Base-by-base conservation (phyloP, 148 eudicot genomes). In the Rhododendron henanense region DNA sequence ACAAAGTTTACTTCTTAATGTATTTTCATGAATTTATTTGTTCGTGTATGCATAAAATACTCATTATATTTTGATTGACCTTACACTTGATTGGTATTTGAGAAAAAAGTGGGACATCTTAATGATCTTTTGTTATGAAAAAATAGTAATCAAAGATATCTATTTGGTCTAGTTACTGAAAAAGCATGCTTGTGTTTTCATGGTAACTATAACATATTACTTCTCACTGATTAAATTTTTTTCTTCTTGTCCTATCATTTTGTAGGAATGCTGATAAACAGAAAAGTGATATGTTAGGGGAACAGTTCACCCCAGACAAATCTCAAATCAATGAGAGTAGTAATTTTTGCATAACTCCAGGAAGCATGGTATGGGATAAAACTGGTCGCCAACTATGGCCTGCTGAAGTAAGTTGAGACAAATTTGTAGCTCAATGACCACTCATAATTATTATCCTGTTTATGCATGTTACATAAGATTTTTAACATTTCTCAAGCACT, bases 341-440 rank as follows among this genome's bases (percentile, higher is more conserved):
- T 69, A 82, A 82, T 44, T 39, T 73, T 59, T 79, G 85, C 85
- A 77, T 23, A 45, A 84, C 86, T 47, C 86, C 89, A 33, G 92
- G 90, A 87, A 87, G 89, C 83, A 65, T 39, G 37, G 86, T 73
- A 23, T 87, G 90, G 89, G 87, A 86, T 55, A 79, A 85, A 85
- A 82, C 77, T 14, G 82, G 76, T 84, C 1, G 50, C 78, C 85
- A 82, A 53, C 55, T 83, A 73, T 86, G 90, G 90, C 84, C 87
- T 45, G 86, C 87, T 79, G 86, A 88, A 79, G 90, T 88, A 86
- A 88, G 90, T 83, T 33, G 9, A 47, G 37, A 57, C 76, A 9
- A 44, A 14, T 82, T 31, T 83, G 65, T 75, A 59, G 35, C 41
- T 45, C 47, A 76, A 44, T 45, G 4, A 83, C 15, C 37, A 76